Conservation (phyloP, 352 stramenopile species). For the Phytophthora agathidicida region DNA sequence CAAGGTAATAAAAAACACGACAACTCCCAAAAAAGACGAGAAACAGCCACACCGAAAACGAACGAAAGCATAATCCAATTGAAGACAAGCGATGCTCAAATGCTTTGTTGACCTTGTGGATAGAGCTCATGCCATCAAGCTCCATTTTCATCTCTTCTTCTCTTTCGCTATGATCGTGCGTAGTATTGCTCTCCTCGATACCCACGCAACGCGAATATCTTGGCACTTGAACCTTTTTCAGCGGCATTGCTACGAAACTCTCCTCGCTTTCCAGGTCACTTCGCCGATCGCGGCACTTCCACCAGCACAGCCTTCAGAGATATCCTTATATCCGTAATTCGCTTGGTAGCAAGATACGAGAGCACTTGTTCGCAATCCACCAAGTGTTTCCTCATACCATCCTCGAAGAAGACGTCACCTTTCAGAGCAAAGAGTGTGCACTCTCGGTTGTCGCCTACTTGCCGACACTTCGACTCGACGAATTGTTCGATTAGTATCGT, state of each 20-base stretch:
- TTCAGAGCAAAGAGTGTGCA: background rate
- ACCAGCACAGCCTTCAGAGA: background rate
- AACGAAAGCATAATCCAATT: slow-evolving; percentile 17
- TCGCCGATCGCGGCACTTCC: background rate
- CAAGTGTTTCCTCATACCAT: background rate
- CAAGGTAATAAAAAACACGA: slow-evolving; percentile 9
- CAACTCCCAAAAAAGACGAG: slow-evolving; percentile 27
- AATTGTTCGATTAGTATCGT: slow-evolving; percentile 1
- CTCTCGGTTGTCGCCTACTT: background rate
- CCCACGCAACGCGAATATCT: background rate
- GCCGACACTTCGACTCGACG: background rate
- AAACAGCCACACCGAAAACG: slow-evolving; percentile 30
- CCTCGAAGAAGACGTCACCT: background rate
- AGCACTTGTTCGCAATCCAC: background rate
- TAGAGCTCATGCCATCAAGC: background rate
- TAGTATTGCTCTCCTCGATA: background rate
- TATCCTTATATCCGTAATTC: background rate
- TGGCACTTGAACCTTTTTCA: slow-evolving; percentile 1
- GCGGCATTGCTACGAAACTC: background rate
- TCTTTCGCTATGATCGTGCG: slow-evolving; percentile 1
- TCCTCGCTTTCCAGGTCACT: background rate
- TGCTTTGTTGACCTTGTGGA: background rate
- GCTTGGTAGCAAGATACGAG: background rate
- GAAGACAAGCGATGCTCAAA: slow-evolving; percentile 15
- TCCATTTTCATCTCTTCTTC: background rate